Evolutionary conservation across 768 basidiomycete species (phyloP), one percentile per base, ranked within the genome.

Genomic region (Panus rudis): DNA sequence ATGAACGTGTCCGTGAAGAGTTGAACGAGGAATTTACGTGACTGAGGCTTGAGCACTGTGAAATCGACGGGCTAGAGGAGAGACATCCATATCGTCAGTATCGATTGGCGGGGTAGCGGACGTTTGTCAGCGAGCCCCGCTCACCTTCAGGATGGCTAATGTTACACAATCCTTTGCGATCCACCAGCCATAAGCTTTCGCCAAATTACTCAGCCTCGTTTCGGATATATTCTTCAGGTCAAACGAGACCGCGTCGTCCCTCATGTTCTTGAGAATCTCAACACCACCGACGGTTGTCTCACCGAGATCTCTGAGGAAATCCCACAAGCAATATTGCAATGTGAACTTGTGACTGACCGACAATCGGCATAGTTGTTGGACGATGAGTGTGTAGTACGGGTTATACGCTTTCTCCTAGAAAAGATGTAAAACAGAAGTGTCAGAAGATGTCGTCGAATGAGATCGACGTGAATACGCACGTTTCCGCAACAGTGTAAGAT

Each of bases 321-420:
- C 96, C 96, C 96, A 99, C 5, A 98, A 65, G 52, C 82, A 89
- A 61, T 89, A 98, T 56, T 97, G 96, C 17, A 97, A 68, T 2
- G 96, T 97, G 52, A 97, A 84, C 55, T 79, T 88, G 69, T 92
- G 82, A 4, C 84, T 77, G 58, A 94, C 91, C 0, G 91, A 81
- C 7, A 66, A 67, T 7, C 73, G 70, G 56, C 89, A 88, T 22
- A 97, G 78, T 11, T 89, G 81, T 52, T 90, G 84, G 49, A 80
- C 79, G 27, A 98, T 82, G 37, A 98, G 79, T 5, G 89, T 76
- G 63, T 98, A 98, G 64, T 90, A 99, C 0, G 94, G 94, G 55
- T 99, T 99, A 66, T 94, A 97, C 1, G 73, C 61, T 60, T 84
- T 87, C 64, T 96, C 94, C 92, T 92, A 55, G 23, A 33, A 32